These are phyloP conservation scores for Blastobotrys aristatus DNA, from an alignment of 1,139 yeast species.

Conservation along the genomic window DNA sequence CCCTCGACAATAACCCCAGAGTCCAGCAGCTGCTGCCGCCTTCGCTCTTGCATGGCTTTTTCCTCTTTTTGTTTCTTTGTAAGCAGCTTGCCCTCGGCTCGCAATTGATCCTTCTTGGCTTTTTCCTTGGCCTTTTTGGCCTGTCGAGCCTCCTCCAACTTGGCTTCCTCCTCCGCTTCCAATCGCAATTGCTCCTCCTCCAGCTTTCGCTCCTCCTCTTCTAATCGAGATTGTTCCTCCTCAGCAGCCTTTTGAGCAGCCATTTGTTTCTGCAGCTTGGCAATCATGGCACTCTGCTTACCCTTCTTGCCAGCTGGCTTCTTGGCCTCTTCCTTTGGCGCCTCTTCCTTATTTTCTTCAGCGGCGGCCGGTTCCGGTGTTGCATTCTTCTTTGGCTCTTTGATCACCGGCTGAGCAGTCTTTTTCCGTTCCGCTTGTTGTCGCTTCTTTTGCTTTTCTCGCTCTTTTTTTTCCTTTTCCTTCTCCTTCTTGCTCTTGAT, in stretches of 20 bases:
- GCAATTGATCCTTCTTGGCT: slow-evolving; percentile 81
- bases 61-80: slow-evolving; percentile 96
- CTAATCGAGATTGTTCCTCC: slow-evolving; percentile 50
- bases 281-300: slow-evolving; percentile 41
- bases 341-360: slow-evolving; percentile 1
- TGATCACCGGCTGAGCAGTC: slow-evolving; percentile 61
- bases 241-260: slow-evolving; percentile 74
- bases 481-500: slow-evolving; percentile 93
- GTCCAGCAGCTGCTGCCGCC: slow-evolving; percentile 80
- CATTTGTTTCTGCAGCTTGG: slow-evolving; percentile 65
- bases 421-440: slow-evolving; percentile 86
- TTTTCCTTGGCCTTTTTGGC: slow-evolving; percentile 69
- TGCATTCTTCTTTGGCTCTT: slow-evolving; percentile 37
- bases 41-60: slow-evolving; percentile 76
- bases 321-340: slow-evolving; percentile 21
- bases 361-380: slow-evolving; percentile 6
- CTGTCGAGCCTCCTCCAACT: slow-evolving; percentile 63
- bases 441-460: slow-evolving; percentile 90
- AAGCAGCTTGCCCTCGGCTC: slow-evolving; percentile 78
- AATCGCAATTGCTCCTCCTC: slow-evolving; percentile 59
- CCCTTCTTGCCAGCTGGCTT: slow-evolving; percentile 43
- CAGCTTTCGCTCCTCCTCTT: slow-evolving; percentile 52
- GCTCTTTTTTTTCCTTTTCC: slow-evolving; percentile 96
- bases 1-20: slow-evolving; percentile 76
- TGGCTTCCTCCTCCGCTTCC: slow-evolving; percentile 50